Evolutionary conservation across 352 stramenopile genomes (phyloP), one percentile per base, ranked within the genome.

Genomic region (Aphanomyces cochlioides): DNA sequence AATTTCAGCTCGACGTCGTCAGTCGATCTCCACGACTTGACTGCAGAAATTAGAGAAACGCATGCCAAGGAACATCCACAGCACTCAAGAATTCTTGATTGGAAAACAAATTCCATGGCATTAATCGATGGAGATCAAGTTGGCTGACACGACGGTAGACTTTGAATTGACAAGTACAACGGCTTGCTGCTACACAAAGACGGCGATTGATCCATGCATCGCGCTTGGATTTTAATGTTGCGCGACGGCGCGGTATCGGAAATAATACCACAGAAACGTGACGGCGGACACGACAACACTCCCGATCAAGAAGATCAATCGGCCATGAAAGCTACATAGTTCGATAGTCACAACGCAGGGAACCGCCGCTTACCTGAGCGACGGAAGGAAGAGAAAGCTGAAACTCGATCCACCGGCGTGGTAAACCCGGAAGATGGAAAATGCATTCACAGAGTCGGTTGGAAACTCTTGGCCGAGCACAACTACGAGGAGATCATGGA

Each of bases 341-440:
- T 28, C 28, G 28, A 36, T 12, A 1, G 8, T 58, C 50, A 58
- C 7, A 12, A 37, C 50, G 50, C 43, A 3, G 19, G 19, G 50
- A 19, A 58, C 50, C 19, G 21, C 19, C 50, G n/a, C n/a, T 13
- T 56, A 69, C 40, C 13, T 60, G 28, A 69, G 34, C 10, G 7
- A 28, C 5, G 36, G 36, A 69, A 69, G 4, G 40, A 15, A 59
- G 41, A 54, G 39, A 59, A 54, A 57, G 61, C 61, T 67, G 3
- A 67, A 39, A 36, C 59, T 67, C n/a, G 59, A 41, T 12, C 17
- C 59, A 36, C 41, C 59, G 19, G 59, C 59, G 39, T 67, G 59
- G 47, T 67, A 67, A 19, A 67, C 47, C 7, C 59, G 59, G n/a
- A 67, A 67, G 19, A 67, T 12, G 6, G 59, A 67, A n/a, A 67